Evolutionary conservation across 495 filamentous ascomycete species (phyloP).

Genomic region (Neurospora discreta): DNA sequence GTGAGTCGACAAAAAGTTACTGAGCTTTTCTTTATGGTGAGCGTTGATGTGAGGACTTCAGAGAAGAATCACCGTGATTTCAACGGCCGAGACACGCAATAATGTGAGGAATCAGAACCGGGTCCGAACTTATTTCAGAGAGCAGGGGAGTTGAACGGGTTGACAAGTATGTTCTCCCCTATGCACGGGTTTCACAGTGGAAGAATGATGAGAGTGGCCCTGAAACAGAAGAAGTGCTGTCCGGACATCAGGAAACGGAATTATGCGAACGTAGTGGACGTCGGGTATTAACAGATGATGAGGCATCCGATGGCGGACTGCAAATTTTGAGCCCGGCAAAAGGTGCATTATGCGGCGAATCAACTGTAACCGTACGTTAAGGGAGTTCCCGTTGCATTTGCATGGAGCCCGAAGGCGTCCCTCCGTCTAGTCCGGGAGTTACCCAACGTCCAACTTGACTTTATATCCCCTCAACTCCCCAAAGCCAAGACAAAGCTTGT

Average conservation of each 20-base stretch:
- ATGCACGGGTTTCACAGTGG: background rate
- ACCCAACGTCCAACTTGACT: background rate
- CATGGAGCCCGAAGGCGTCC: background rate
- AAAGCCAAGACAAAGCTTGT: background rate
- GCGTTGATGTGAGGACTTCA: background rate
- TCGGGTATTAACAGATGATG: background rate
- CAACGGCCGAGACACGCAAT: background rate
- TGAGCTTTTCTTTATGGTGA: background rate
- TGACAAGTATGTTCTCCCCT: background rate
- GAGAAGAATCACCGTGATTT: background rate
- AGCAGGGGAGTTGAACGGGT: background rate
- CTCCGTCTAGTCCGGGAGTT: background rate
- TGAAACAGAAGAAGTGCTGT: background rate
- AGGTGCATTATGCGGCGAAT: background rate
- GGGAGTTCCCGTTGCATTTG: background rate
- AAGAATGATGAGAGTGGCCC: background rate
- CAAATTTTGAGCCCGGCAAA: background rate
- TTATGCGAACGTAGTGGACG: background rate
- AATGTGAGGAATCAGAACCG: background rate
- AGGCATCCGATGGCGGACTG: background rate
- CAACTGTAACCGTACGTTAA: background rate
- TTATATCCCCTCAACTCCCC: background rate
- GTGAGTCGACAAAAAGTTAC: background rate
- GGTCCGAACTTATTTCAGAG: background rate
- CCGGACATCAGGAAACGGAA: background rate